Base-by-base conservation (phyloP, 78 protist genomes). In the Dictyostelium purpureum region DNA sequence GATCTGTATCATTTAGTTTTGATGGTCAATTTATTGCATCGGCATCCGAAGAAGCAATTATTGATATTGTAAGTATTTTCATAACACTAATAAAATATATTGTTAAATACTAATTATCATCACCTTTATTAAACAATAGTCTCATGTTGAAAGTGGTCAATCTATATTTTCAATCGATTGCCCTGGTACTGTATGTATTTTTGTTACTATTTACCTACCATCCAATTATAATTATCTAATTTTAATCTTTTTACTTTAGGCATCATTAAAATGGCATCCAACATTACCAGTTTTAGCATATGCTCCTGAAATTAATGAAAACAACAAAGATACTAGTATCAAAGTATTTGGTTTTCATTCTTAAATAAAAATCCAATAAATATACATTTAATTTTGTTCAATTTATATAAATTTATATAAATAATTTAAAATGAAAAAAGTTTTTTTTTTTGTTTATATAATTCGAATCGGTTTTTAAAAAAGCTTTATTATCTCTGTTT, bases 141-240 rank as follows among this genome's bases (percentile, higher is more conserved):
- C 67, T 26, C 92, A 85, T 73, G 75, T 85, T 73, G 92, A 85
- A 42, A 85, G 52, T 54, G 81, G 92, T n/a, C 92, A 85, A 85
- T 59, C 92, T 16, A 52, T 85, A 38, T 63, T 28, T 31, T 71
- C 76, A 61, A 51, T 85, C 11, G 45, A 26, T 31, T 6, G 77
- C 31, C 71, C 76, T 7, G 92, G 80, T 35, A 7, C 47, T 38
- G 57, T 74, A 74, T 28, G 57, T 74, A 35, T 45, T 51, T 45
- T 12, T 11, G 4, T 45, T 43, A 74, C 3, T 47, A n/a, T 42
- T 14, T 7, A 21, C 12, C 5, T 57, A 19, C 12, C 5, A 5
- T 18, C 24, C 10, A 57, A 5, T 19, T 11, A 57, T 18, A 18
- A 11, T 5, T 57, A 19, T 9, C 5, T 43, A 6, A 5, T 71